Evolutionary conservation across 23 red algal species (phyloP).

Genomic region (Gracilaria caudata): DNA sequence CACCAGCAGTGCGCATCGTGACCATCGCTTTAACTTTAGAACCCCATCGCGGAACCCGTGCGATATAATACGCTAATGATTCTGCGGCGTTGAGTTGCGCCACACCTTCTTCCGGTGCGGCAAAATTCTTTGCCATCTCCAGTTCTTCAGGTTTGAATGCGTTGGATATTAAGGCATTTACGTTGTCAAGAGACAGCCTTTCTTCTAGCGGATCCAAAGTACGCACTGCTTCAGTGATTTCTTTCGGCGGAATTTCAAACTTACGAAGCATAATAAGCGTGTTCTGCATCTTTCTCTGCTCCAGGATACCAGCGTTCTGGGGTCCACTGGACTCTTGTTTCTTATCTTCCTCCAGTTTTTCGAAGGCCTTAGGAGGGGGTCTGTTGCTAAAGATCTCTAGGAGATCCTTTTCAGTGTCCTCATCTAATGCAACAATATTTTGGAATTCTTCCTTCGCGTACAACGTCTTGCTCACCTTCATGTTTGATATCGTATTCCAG

Average conservation of each 20-base stretch:
- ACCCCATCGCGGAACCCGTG: constrained; percentile 70
- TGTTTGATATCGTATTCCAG: constrained; percentile 85
- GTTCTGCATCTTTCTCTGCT: constrained; percentile 80
- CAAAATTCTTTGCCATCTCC: constrained; percentile 72
- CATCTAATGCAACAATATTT: constrained; percentile 59
- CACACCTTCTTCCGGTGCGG: constrained; percentile 64
- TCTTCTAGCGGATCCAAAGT: constrained; percentile 75
- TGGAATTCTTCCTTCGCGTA: constrained; percentile 79
- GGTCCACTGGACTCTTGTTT: constrained; percentile 14
- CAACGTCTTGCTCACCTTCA: constrained; percentile 83
- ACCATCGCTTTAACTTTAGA: constrained; percentile 77
- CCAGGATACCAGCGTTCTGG: constrained; percentile 73
- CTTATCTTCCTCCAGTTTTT: background rate
- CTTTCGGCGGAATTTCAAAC: constrained; percentile 59
- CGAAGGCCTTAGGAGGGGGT: constrained; percentile 38
- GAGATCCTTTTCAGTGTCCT: constrained; percentile 77
- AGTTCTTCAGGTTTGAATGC: constrained; percentile 83
- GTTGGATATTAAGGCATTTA: constrained; percentile 73
- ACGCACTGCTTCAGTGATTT: constrained; percentile 78
- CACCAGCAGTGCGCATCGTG: constrained; percentile 70
- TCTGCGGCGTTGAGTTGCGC: constrained; percentile 64
- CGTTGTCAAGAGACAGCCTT: constrained; percentile 80
- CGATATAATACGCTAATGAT: constrained; percentile 46
- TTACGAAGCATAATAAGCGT: constrained; percentile 94
- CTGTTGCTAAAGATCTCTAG: constrained; percentile 80